Evolutionary conservation across 768 basidiomycete species (phyloP).

Genomic region (Naganishia antarctica): DNA sequence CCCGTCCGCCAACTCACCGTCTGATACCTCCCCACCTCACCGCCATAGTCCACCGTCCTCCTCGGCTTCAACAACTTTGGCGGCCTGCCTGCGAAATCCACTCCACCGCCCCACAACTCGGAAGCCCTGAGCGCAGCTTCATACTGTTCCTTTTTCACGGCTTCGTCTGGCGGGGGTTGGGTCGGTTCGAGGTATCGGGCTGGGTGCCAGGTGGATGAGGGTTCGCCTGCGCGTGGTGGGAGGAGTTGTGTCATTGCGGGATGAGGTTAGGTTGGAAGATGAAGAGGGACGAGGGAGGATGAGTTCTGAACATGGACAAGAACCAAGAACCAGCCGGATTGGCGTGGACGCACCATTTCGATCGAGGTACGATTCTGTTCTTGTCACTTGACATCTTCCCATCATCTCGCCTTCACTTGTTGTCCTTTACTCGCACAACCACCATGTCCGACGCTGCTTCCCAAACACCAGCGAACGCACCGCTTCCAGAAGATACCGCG

Average conservation of each 20-base stretch:
- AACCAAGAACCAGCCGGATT: no score
- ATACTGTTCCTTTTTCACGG: conserved; percentile 67
- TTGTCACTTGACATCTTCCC: no score
- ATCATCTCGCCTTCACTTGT: no score
- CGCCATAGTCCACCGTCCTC: conserved; percentile 91
- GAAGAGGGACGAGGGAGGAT: no score
- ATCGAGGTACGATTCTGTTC: no score
- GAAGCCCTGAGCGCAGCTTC: conserved; percentile 67
- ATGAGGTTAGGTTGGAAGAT: neutral
- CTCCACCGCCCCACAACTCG: conserved; percentile 45
- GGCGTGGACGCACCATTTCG: no score
- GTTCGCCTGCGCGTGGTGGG: neutral
- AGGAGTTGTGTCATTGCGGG: neutral
- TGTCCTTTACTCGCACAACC: no score
- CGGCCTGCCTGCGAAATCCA: conserved; percentile 65
- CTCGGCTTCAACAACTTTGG: conserved; percentile 88
- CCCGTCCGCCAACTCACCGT: no score
- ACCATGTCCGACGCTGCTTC: neutral
- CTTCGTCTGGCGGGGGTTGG: conserved; percentile 72
- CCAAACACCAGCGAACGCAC: neutral
- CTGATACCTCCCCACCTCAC: conserved; percentile 77
- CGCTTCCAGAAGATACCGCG: neutral
- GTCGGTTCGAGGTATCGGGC: conserved; percentile 61
- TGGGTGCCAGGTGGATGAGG: conserved; percentile 61
- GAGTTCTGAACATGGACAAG: no score